A percentile compares a stretch with the other conserved stretches of the same genome.
Conservation (phyloP, 1,284 basidiomycete genomes). For the Exobasidium cylindrosporum region DNA sequence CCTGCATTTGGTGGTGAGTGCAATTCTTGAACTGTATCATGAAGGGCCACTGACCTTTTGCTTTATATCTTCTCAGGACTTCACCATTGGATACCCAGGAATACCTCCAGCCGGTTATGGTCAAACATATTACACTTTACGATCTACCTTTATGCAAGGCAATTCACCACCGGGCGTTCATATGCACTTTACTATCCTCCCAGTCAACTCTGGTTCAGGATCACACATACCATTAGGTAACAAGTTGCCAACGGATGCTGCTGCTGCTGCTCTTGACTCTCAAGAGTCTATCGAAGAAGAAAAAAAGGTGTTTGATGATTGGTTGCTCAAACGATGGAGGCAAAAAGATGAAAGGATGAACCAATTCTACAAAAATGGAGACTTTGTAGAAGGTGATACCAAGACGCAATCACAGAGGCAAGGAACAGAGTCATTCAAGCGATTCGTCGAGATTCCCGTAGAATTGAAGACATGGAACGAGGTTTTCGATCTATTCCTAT, state of each 20-base stretch:
- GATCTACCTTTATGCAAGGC: constrained; percentile 77
- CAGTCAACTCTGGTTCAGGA: neutral
- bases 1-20: constrained; percentile 66
- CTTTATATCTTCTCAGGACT: constrained; percentile 22
- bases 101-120: constrained; percentile 62
- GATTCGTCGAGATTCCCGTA: constrained; percentile 31
- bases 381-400: constrained; percentile 39
- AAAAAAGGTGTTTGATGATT: constrained; percentile 71
- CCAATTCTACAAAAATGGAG: constrained; percentile 60
- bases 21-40: too few relatives aligned
- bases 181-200: constrained; percentile 60
- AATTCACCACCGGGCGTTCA: constrained; percentile 81
- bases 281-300: constrained; percentile 68
- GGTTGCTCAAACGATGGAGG: constrained; percentile 77
- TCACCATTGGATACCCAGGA: constrained; percentile 84
- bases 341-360: constrained; percentile 77
- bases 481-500: constrained; percentile 32
- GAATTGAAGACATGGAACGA: constrained; percentile 29
- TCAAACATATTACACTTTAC: constrained; percentile 78
- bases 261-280: neutral
- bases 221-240: constrained; percentile 21
- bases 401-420: constrained; percentile 7
- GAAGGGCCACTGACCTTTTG: too few relatives aligned
- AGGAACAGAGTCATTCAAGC: constrained; percentile 3
- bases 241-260: constrained; percentile 9